These are phyloP conservation scores for Escovopsis sp. DNA, from an alignment of 2,329 filamentous ascomycete genomes.

Conservation along the genomic window DNA sequence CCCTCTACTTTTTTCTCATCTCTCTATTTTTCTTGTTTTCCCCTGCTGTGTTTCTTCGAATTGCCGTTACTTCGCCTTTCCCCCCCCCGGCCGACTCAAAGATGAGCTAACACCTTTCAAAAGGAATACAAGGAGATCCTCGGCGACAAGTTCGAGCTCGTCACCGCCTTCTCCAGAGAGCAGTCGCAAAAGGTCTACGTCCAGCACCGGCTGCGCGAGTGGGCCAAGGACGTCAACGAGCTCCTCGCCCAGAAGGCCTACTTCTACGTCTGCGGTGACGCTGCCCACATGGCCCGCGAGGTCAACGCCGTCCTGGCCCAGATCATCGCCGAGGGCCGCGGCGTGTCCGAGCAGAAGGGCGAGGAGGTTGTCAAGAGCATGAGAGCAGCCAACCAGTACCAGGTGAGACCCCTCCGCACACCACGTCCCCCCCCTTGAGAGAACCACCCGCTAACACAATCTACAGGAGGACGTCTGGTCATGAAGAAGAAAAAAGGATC, in stretches of 20 bases:
- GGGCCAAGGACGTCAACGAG: slow-evolving; percentile 71
- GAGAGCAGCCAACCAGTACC: slow-evolving; percentile 89
- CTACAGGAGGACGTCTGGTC: slow-evolving; percentile 58
- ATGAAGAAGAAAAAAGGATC: slow-evolving; percentile 23
- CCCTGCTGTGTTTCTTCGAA: no score
- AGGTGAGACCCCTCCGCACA: slow-evolving; percentile 34
- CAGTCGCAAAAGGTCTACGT: slow-evolving; percentile 85
- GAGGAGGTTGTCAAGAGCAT: slow-evolving; percentile 97
- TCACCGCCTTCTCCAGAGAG: slow-evolving; percentile 93
- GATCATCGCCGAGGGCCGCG: slow-evolving; percentile 74
- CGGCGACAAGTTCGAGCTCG: slow-evolving; percentile 76
- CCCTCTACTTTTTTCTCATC: neutral
- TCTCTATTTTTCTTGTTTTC: neutral
- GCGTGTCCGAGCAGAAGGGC: slow-evolving; percentile 69
- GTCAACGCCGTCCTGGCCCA: slow-evolving; percentile 77
- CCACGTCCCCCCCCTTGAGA: no score
- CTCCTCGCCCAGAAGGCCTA: slow-evolving; percentile 77
- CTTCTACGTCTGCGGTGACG: slow-evolving; percentile 97
- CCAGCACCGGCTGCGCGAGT: slow-evolving; percentile 79
- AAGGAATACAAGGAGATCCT: slow-evolving; percentile 73
- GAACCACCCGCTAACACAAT: neutral
- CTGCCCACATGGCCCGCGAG: slow-evolving; percentile 90
- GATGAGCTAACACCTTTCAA: neutral
- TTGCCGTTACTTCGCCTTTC: no score
- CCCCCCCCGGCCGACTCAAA: no score